Base-by-base conservation (phyloP, 129 eudicot species). In the Pseudognaphalium luteoalbum region DNA sequence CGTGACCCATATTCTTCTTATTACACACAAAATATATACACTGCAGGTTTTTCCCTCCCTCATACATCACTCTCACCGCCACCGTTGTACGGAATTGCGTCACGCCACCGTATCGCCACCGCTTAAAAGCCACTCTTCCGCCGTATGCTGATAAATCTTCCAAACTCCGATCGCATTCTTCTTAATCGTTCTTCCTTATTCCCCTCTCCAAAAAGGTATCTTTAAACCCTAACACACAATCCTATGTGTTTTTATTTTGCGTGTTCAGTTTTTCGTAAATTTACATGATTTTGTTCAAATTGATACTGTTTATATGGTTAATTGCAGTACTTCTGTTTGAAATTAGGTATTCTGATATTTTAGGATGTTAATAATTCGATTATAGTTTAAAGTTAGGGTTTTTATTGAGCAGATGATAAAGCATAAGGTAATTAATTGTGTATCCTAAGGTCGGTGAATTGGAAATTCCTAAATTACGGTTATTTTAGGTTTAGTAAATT, bases 81-180 rank as follows among this genome's bases (percentile, higher is more conserved):
- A 2, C 33, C 70, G 41, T 11, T 17, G 17, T 77, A 65, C 70
- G 28, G 28, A 37, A 37, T 54, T 51, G 79, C 56, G 56, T 29
- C 73, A 50, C 52, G 12, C 21, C 81, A n/a, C 81, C 81, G 1
- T 42, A 58, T 68, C 64, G 52, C 76, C 39, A 51, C 71, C 71
- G 65, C 76, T 12, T 78, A 29, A 30, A 70, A 70, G 16, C 37
- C 19, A 42, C 76, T 70, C 71, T 30, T 70, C 5, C 60, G 51
- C 5, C 33, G 6, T 44, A 12, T 37, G 51, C 9, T 7, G 6
- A 15, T 47, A 58, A 7, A 22, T 69, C 51, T 42, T 21, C n/a
- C 9, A 16, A 63, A 50, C 3, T 72, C 30, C 33, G 6, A 50
- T 78, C 64, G 4, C 81, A 57, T 37, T 68, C 39, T n/a, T 34